Base-by-base conservation (phyloP, 768 basidiomycete species). In the Tricholoma flavovirens region DNA sequence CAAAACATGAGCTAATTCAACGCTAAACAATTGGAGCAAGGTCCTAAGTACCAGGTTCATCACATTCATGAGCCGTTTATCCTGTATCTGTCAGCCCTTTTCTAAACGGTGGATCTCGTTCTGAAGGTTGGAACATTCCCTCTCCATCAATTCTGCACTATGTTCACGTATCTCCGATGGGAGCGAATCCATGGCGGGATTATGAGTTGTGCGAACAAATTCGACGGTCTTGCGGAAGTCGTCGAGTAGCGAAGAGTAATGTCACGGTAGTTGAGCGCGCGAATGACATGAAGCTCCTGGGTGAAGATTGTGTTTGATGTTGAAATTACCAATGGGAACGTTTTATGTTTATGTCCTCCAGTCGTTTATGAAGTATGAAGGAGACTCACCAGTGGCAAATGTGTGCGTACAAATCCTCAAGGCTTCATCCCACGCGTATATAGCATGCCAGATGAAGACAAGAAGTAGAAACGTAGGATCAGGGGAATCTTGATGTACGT, bases 1-100 rank as follows among this genome's bases (percentile, higher is more conserved):
- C 1, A 30, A 26, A 21, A 14, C 21, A 15, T 53, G n/a, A 56
- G 22, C 38, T 40, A 7, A 26, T 8, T 6, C 7, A 56, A 19
- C 14, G 2, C 45, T 12, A 22, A 6, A 14, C n/a, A 36, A 15
- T 24, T 6, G 12, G 26, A n/a, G 32, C 9, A 35, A 48, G 8
- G n/a, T n/a, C n/a, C n/a, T n/a, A n/a, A n/a, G 29, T 48, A 81
- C 80, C 54, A 82, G 64, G 51, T 75, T 75, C 75, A 80, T 80
- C 11, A 80, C 78, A 56, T 81, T 81, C 65, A 76, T 77, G 54
- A 82, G 54, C 50, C 79, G 66, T 51, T 71, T 72, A 56, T 82
- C 78, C 59, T 79, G 77, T 77, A 78, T 77, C 19, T 53, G 56
- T 49, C 76, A 64, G 11, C 69, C 71, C 42, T 55, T 60, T 49